Conservation (phyloP, 2,329 filamentous ascomycete species). For the Lasiodiplodia theobromae region DNA sequence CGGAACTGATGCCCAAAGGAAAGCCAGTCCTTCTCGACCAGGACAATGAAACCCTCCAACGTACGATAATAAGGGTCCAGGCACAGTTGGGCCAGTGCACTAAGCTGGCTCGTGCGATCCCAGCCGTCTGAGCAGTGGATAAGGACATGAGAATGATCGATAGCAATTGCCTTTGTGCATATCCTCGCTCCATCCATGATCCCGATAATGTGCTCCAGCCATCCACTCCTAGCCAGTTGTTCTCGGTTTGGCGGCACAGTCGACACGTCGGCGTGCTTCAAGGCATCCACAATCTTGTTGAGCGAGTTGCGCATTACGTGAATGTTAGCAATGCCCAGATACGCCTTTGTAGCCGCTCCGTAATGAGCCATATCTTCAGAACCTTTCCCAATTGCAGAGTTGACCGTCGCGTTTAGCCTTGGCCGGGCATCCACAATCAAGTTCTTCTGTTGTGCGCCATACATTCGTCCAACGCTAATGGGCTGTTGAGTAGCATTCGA, state of each 20-base stretch:
- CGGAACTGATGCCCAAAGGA: slow-evolving; percentile 98
- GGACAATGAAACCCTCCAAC: slow-evolving; percentile 89
- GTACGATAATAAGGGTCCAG: slow-evolving; percentile 96
- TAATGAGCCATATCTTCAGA: slow-evolving; percentile 99
- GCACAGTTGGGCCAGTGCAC: slow-evolving; percentile 89
- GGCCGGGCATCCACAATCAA: slow-evolving; percentile 95
- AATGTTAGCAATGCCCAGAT: slow-evolving; percentile 96
- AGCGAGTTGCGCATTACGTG: slow-evolving; percentile 96
- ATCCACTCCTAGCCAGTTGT: slow-evolving; percentile 80
- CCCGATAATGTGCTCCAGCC: slow-evolving; percentile 87
- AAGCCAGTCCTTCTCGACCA: slow-evolving; percentile 97
- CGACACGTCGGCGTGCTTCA: slow-evolving; percentile 92
- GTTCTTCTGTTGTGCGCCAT: slow-evolving; percentile 92
- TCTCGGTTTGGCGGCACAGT: slow-evolving; percentile 83
- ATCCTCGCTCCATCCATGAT: slow-evolving; percentile 84
- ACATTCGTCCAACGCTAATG: slow-evolving; percentile 58
- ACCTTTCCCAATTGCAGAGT: slow-evolving; percentile 90
- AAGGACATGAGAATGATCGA: slow-evolving; percentile 91
- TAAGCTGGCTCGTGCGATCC: slow-evolving; percentile 96
- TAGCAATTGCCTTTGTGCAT: slow-evolving; percentile 86
- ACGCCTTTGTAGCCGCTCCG: slow-evolving; percentile 87
- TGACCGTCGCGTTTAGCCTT: slow-evolving; percentile 91
- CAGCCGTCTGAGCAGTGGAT: slow-evolving; percentile 99
- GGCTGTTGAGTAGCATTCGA: slow-evolving; percentile 71
- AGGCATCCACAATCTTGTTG: slow-evolving; percentile 82